A percentile compares a stretch with the other conserved stretches of the same genome.
Evolutionary conservation across 2,329 filamentous ascomycete species (phyloP).

Genomic region (Phoma sp.): DNA sequence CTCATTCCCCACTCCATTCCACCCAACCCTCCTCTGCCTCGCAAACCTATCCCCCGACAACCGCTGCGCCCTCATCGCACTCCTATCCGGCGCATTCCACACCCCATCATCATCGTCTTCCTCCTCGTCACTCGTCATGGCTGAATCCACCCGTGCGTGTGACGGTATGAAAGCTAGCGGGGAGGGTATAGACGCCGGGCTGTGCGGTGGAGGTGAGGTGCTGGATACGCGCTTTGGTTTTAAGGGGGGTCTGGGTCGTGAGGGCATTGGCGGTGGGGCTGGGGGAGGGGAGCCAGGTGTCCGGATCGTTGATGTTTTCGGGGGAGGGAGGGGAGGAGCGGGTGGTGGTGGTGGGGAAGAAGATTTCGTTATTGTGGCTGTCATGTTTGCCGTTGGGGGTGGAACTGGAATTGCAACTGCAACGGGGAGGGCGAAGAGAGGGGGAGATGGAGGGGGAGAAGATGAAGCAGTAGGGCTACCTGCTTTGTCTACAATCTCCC

Average conservation of each 20-base stretch:
- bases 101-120: neutral
- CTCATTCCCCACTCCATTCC: neutral
- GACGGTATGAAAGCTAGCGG: neutral
- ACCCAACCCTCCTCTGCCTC: constrained; percentile 6
- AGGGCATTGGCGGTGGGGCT: neutral
- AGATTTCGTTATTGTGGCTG: neutral
- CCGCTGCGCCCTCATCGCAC: neutral
- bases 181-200: no score
- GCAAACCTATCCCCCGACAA: neutral
- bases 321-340: no score
- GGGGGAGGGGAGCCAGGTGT: neutral
- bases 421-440: neutral
- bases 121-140: neutral
- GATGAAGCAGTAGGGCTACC: neutral
- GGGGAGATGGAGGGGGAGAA: neutral
- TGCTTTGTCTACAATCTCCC: neutral
- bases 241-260: no score
- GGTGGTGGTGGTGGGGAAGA: neutral
- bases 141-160: constrained; percentile 2
- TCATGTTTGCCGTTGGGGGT: neutral
- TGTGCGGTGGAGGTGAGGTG: no score
- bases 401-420: no score
- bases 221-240: neutral
- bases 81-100: neutral
- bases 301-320: no score